Conservation (phyloP, 352 stramenopile genomes). For the Phytophthora constricta region DNA sequence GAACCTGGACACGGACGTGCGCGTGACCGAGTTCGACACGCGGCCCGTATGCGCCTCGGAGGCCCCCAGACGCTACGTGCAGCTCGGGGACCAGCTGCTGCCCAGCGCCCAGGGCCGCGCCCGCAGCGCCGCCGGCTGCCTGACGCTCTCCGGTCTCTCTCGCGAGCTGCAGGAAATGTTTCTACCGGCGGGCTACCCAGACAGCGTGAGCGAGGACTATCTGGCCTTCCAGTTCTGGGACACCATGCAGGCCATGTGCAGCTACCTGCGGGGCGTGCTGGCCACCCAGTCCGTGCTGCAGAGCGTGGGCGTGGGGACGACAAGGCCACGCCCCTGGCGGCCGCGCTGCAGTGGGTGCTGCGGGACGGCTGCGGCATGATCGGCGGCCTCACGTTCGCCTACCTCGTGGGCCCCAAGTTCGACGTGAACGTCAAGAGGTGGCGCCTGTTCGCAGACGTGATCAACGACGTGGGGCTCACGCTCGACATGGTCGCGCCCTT, state of each 20-base stretch:
- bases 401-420: slow-evolving; percentile 88
- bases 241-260: slow-evolving; percentile 94
- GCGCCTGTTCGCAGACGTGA: slow-evolving; percentile 96
- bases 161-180: slow-evolving; percentile 88
- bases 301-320: slow-evolving; percentile 94
- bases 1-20: slow-evolving; percentile 31
- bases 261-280: slow-evolving; percentile 94
- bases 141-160: slow-evolving; percentile 42
- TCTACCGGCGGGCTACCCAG: slow-evolving; percentile 83
- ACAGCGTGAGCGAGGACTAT: slow-evolving; percentile 91
- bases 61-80: slow-evolving; percentile 53
- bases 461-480: slow-evolving; percentile 96
- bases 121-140: slow-evolving; percentile 24
- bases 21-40: slow-evolving; percentile 65
- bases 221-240: slow-evolving; percentile 96
- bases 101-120: slow-evolving; percentile 21
- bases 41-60: slow-evolving; percentile 63
- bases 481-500: slow-evolving; percentile 85
- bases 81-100: slow-evolving; percentile 43
- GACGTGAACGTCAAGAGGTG: slow-evolving; percentile 97
- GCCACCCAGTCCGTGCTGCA: slow-evolving; percentile 93
- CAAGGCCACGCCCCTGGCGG: slow-evolving; percentile 69
- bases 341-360: slow-evolving; percentile 82
- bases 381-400: slow-evolving; percentile 94
- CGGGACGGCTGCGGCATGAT: slow-evolving; percentile 87